Evolutionary conservation across 345 rosid genomes (phyloP), one percentile per base, ranked within the genome.

Genomic region (Bruguiera parviflora): DNA sequence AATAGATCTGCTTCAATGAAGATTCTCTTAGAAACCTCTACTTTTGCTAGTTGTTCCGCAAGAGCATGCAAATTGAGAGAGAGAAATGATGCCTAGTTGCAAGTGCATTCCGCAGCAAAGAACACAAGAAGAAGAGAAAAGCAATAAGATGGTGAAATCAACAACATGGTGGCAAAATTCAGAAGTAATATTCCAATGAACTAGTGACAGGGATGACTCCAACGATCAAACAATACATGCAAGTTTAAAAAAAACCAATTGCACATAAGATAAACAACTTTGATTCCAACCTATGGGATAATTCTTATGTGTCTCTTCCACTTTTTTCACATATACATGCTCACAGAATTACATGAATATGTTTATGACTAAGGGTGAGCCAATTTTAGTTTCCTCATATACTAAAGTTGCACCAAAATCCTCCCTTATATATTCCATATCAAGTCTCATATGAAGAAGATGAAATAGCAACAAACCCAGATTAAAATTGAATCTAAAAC

Each of bases 1-100:
- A 94, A 79, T 58, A 91, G 76, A 78, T 94, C 92, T 47, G 85
- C 75, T 63, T 89, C 96, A 56, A 94, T 83, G 82, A 83, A 91
- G 49, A 91, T 92, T 74, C 90, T 78, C 72, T 83, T 65, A 5
- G 89, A 83, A 72, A 89, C 64, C 37, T 89, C 89, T 47, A 87
- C 88, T 66, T 84, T 86, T 52, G 77, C 90, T 5, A 94, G 78
- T 67, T 84, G 84, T 64, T 88, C 84, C 0, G 85, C 90, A 51
- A 91, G 86, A 65, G 87, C 84, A 65, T 81, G 78, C 76, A 91
- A 70, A 83, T 91, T 79, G 70, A 91, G 79, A 43, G 95, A 89
- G 65, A 91, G 84, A 75, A 84, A 83, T 21, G 86, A 79, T 16
- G 80, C 86, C 97, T 94, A 63, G 53, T 76, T 2, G 58, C 29